phyloP scores from a whole-genome alignment of 176 grass and related monocot genomes.

The Musa acuminata region DNA sequence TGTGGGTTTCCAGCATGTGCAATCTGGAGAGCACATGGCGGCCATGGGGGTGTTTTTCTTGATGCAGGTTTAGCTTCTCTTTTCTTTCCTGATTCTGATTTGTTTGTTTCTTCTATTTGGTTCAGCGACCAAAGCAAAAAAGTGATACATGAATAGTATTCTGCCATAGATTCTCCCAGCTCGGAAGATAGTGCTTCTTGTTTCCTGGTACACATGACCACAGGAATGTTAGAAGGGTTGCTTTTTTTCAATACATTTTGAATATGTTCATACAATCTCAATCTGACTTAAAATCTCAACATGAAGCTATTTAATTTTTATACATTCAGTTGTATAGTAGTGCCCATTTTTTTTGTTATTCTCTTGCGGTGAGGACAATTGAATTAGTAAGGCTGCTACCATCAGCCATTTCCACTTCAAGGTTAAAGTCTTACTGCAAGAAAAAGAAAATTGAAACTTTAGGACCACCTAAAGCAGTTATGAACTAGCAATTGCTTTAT shows the following conservation, averaged over 20 bases:
- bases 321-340: not conserved
- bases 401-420: not conserved
- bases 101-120: not conserved
- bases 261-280: not conserved
- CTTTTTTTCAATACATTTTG: not conserved
- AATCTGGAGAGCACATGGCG: conserved; percentile 97
- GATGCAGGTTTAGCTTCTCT: conserved; percentile 44
- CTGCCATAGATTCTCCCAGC: not conserved
- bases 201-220: not conserved
- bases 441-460: not conserved
- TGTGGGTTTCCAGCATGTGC: conserved; percentile 94
- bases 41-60: conserved; percentile 96
- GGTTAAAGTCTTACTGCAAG: not conserved
- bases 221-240: not conserved
- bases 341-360: not conserved
- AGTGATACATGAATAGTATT: too few species aligned
- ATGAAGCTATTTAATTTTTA: not conserved
- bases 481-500: not conserved
- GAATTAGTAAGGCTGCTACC: not conserved
- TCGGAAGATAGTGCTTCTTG: not conserved
- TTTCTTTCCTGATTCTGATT: not conserved
- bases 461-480: not conserved
- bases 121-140: not conserved
- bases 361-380: not conserved
- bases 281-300: not conserved